Conservation (phyloP, 352 stramenopile species). For the Globisporangium nunn region DNA sequence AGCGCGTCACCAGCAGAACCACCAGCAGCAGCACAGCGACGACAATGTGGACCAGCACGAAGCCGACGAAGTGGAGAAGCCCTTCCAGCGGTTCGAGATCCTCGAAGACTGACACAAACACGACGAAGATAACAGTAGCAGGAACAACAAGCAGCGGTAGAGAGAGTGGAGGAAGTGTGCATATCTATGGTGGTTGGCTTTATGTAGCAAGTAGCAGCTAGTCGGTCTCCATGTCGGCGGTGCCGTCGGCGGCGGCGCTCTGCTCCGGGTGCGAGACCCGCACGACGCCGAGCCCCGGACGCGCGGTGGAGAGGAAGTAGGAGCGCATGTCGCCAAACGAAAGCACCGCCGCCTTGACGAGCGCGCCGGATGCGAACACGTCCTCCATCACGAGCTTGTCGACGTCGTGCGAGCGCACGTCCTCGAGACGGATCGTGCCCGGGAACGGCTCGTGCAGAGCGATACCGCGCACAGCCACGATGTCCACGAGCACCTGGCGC, state of each 20-base stretch:
- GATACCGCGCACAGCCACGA: constrained; percentile 58
- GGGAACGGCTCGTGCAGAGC: constrained; percentile 76
- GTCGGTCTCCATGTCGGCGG: constrained; percentile 38
- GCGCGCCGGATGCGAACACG: constrained; percentile 57
- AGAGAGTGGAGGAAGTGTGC: neutral
- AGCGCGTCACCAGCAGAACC: constrained; percentile 4
- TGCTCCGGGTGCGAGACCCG: constrained; percentile 23
- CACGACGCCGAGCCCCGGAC: constrained; percentile 59
- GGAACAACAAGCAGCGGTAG: neutral
- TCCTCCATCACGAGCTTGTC: constrained; percentile 81
- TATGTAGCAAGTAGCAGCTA: constrained; percentile 12
- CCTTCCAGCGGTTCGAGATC: constrained; percentile 47
- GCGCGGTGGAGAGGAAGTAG: constrained; percentile 79
- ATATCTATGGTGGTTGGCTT: neutral
- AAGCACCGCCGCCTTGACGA: constrained; percentile 74
- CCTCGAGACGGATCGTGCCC: constrained; percentile 70
- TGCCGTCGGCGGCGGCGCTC: constrained; percentile 19
- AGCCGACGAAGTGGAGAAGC: constrained; percentile 6
- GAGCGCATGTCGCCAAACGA: constrained; percentile 84
- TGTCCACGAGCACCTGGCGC: constrained; percentile 73
- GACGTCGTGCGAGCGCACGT: constrained; percentile 71
- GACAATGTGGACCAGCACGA: neutral
- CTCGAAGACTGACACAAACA: constrained; percentile 29
- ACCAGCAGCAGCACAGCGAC: constrained; percentile 5
- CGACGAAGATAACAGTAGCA: neutral